phyloP scores from a whole-genome alignment of 805 yeast genomes.

The Kazachstania martiniae region DNA sequence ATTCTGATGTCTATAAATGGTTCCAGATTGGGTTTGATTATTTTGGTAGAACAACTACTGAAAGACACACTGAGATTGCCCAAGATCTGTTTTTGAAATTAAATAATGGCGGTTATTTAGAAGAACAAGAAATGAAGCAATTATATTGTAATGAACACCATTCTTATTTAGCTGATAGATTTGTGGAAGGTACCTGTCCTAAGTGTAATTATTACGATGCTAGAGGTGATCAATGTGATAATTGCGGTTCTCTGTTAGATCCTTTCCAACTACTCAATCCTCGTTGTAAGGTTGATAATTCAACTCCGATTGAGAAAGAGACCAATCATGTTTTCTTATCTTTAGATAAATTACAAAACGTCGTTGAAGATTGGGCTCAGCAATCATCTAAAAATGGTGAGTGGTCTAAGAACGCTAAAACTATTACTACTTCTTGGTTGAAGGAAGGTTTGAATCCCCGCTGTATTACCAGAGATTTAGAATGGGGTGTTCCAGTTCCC shows the following conservation, averaged over 20 bases:
- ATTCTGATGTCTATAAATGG: conserved; percentile 88
- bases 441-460: conserved; percentile 86
- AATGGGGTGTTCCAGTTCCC: conserved; percentile 98
- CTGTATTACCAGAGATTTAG: conserved; percentile 93
- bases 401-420: conserved; percentile 86
- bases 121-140: conserved; percentile 79
- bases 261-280: conserved; percentile 90
- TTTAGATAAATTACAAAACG: conserved; percentile 73
- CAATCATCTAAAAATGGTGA: conserved; percentile 57
- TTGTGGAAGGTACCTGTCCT: conserved; percentile 95
- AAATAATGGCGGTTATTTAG: conserved; percentile 62
- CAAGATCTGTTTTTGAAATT: conserved; percentile 80
- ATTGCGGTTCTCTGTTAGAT: conserved; percentile 78
- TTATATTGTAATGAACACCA: conserved; percentile 82
- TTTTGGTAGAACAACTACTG: conserved; percentile 93
- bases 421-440: conserved; percentile 85
- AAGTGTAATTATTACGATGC: conserved; percentile 91
- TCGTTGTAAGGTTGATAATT: conserved; percentile 82
- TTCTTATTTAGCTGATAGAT: conserved; percentile 88
- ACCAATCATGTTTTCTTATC: conserved; percentile 79
- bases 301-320: conserved; percentile 64
- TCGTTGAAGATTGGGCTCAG: conserved; percentile 60
- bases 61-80: conserved; percentile 83
- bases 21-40: conserved; percentile 87
- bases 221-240: conserved; percentile 97